phyloP scores from a whole-genome alignment of 108 stramenopile species.

The Aurantiochytrium sp. region DNA sequence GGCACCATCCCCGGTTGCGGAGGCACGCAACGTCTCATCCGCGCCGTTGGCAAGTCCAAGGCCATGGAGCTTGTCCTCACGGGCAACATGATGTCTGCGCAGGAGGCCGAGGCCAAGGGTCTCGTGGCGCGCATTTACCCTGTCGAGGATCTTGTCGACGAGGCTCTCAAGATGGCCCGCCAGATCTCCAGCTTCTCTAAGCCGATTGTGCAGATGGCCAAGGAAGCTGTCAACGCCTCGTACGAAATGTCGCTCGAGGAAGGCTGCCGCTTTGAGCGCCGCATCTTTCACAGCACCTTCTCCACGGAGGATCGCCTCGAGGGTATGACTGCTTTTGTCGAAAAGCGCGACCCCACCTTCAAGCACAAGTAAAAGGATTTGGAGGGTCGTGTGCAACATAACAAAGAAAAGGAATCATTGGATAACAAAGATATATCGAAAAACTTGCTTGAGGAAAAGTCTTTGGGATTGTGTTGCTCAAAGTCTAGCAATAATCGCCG shows the following conservation, averaged over 20 bases:
- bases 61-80: conserved; percentile 95
- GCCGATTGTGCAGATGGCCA: conserved; percentile 68
- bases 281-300: conserved; percentile 91
- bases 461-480: too few species aligned
- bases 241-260: conserved; percentile 82
- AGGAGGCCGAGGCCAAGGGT: conserved; percentile 74
- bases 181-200: conserved; percentile 79
- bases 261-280: conserved; percentile 85
- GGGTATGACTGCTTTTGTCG: conserved; percentile 86
- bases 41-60: conserved; percentile 92
- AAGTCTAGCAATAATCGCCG: too few species aligned
- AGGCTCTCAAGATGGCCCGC: conserved; percentile 76
- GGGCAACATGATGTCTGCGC: conserved; percentile 77
- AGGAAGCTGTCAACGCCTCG: conserved; percentile 94
- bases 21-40: conserved; percentile 89
- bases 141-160: conserved; percentile 63
- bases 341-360: conserved; percentile 74
- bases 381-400: too few species aligned
- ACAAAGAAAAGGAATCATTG: too few species aligned
- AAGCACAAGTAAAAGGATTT: conserved; percentile 47
- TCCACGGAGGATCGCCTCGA: conserved; percentile 96
- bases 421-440: too few species aligned
- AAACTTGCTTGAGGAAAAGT: neutral
- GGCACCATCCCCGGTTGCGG: conserved; percentile 88
- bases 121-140: conserved; percentile 82